Conservation (phyloP, 129 eudicot genomes). For the Centaurea solstitialis region DNA sequence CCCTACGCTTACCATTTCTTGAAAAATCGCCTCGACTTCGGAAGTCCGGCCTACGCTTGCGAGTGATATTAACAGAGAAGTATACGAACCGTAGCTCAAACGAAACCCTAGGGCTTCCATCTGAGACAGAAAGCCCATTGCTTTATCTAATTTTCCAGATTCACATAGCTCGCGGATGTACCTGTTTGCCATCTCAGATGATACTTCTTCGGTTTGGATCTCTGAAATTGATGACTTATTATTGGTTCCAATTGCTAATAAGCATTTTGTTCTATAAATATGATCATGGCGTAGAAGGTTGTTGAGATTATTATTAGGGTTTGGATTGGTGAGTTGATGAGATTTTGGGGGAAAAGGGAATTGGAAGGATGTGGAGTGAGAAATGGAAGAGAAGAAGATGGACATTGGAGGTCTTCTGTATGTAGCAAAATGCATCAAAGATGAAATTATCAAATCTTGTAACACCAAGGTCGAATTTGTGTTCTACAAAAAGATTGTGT, state of each 20-base stretch:
- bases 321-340: background rate
- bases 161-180: conserved; percentile 47
- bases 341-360: background rate
- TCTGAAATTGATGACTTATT: conserved; percentile 16
- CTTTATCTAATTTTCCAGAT: conserved; percentile 53
- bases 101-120: conserved; percentile 75
- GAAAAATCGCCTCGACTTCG: conserved; percentile 70
- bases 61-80: conserved; percentile 46
- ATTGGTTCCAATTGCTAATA: conserved; percentile 1
- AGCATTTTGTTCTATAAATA: conserved; percentile 1
- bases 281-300: too few relatives aligned
- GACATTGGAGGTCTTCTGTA: conserved; percentile 15
- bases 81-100: conserved; percentile 42
- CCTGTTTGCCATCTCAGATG: conserved; percentile 50
- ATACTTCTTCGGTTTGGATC: conserved; percentile 41
- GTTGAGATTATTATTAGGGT: background rate
- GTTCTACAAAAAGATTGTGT: background rate
- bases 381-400: conserved; percentile 10
- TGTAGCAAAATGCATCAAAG: background rate
- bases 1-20: conserved; percentile 58
- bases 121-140: conserved; percentile 56
- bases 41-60: conserved; percentile 64
- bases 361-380: conserved; percentile 8
- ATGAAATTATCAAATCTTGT: too few relatives aligned
- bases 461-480: too few relatives aligned